Conservation (phyloP, 1,139 yeast species). For the Geotrichum australiense region DNA sequence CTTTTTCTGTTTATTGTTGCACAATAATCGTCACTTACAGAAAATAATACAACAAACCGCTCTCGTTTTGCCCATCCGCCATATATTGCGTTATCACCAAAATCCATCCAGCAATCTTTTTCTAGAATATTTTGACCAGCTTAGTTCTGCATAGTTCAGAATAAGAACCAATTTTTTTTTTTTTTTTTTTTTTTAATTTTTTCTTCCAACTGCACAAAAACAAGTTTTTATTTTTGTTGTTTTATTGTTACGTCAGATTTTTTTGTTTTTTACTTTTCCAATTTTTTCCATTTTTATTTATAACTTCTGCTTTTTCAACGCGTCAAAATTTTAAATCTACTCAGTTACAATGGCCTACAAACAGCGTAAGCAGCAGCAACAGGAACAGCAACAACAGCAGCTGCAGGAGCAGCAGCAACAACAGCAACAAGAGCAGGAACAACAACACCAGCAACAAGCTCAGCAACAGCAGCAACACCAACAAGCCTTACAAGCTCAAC, state of each 20-base stretch:
- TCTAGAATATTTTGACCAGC: no score
- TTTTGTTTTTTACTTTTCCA: not conserved
- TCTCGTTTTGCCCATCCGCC: no score
- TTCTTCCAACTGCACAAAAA: not conserved
- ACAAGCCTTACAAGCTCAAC: not conserved
- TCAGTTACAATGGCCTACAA: constrained; percentile 2
- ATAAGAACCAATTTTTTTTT: not conserved
- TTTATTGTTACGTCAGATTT: no score
- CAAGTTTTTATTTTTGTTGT: not conserved
- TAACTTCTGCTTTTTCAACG: no score
- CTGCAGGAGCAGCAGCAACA: constrained; percentile 6
- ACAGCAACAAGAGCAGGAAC: not conserved
- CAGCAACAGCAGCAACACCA: not conserved
- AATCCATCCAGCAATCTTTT: no score
- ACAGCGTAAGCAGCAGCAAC: constrained; percentile 11
- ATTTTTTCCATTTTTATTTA: not conserved
- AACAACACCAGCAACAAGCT: constrained; percentile 1
- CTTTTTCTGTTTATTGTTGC: no score
- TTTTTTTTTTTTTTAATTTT: not conserved
- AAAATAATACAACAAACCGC: no score
- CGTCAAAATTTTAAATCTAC: no score
- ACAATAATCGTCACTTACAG: no score
- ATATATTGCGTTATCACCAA: no score
- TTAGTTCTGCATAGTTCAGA: no score
- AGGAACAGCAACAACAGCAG: constrained; percentile 11